A percentile compares a stretch with the other conserved stretches of the same genome.
phyloP scores from a whole-genome alignment of 805 yeast species.

The Blastobotrys attinorum region DNA sequence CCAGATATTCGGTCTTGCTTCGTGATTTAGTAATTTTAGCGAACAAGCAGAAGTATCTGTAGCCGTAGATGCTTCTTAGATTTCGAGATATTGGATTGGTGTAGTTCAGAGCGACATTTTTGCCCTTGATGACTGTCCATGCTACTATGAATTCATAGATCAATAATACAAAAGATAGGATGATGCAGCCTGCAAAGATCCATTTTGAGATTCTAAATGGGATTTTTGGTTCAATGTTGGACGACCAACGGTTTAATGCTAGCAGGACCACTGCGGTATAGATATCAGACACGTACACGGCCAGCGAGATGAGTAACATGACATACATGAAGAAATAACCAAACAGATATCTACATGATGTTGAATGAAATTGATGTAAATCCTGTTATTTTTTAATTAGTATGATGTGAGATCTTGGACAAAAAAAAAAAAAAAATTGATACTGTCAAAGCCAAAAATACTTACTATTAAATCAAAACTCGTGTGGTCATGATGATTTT shows the following conservation, averaged over 20 bases:
- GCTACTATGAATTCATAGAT: slow-evolving; percentile 54
- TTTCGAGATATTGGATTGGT: slow-evolving; percentile 56
- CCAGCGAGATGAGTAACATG: slow-evolving; percentile 38
- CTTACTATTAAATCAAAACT: slow-evolving; percentile 17
- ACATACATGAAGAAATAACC: slow-evolving; percentile 34
- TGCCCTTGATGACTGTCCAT: slow-evolving; percentile 45
- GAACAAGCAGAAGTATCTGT: slow-evolving; percentile 64
- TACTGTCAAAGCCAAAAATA: neutral
- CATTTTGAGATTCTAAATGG: slow-evolving; percentile 50
- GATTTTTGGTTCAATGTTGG: slow-evolving; percentile 39
- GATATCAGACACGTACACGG: slow-evolving; percentile 56
- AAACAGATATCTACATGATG: slow-evolving; percentile 19
- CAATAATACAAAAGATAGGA: slow-evolving; percentile 54
- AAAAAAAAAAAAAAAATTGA: no score
- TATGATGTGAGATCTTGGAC: neutral
- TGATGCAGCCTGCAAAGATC: slow-evolving; percentile 76
- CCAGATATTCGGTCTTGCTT: slow-evolving; percentile 55
- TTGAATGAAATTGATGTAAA: slow-evolving; percentile 15
- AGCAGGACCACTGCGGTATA: slow-evolving; percentile 70
- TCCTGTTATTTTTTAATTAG: slow-evolving; percentile 1
- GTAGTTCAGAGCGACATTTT: slow-evolving; percentile 62
- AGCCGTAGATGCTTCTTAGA: slow-evolving; percentile 48
- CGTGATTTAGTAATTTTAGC: slow-evolving; percentile 59
- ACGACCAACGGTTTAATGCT: slow-evolving; percentile 65
- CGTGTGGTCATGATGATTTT: slow-evolving; percentile 16